Evolutionary conservation across 352 stramenopile species (phyloP), one percentile per base, ranked within the genome.

Genomic region (Pythium dissimile): DNA sequence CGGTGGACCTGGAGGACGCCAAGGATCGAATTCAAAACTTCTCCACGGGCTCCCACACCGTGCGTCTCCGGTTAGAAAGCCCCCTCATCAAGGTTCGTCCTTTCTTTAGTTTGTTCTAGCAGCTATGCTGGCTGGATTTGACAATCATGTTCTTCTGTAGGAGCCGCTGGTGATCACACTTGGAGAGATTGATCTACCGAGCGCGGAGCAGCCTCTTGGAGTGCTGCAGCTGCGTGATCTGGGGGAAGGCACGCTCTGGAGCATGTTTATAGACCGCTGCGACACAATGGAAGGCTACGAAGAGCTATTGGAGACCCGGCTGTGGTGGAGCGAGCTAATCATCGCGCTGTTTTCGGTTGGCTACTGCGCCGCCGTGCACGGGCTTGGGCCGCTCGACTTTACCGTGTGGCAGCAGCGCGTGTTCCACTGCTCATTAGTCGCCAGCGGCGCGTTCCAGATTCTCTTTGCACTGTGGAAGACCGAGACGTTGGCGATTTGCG

Each of bases 371-470:
- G 62, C 70, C 3, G 71, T 77, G 48, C 62, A 71, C 51, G 81
- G 74, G 74, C 71, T 87, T 15, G 74, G 74, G 3, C 71, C 72
- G 6, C 64, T 87, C 2, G 72, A 79, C 24, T 78, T 87, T 39
- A 83, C 72, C 2, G 37, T 24, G 44, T 80, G 74, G 74, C 74
- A 87, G 59, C 60, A 53, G 27, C 64, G 74, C 28, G 72, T 52
- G 28, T 72, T 80, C 18, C 55, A 73, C 30, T 23, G 72, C 30
- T 71, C 72, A 9, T 82, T 75, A 37, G 24, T 69, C 15, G 55
- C 62, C 9, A 73, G 72, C 44, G 62, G 57, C 2, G 23, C 67
- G 18, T 71, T 73, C 16, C 71, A 88, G 27, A 10, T 66, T 18
- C 59, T 77, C 11, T 85, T 84, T 52, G 51, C 73, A 2, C 39